Evolutionary conservation across 2,329 filamentous ascomycete genomes (phyloP).

Genomic region (Cyanodermella asteris): DNA sequence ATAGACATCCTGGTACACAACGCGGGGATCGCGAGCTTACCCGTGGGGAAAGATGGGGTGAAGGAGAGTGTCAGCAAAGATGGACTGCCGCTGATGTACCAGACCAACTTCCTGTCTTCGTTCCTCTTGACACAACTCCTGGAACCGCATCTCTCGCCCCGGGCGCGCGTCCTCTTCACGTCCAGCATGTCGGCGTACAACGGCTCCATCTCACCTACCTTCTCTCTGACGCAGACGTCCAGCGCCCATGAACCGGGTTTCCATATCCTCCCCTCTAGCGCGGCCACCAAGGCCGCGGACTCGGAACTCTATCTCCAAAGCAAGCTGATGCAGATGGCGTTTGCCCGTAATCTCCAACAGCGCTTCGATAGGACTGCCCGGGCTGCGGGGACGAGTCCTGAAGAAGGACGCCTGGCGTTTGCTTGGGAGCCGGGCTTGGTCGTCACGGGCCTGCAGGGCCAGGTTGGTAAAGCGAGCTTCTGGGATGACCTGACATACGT

Average conservation of each 20-base stretch:
- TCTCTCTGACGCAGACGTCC: conserved; percentile 2
- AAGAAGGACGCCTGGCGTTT: too few species aligned
- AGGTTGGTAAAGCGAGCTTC: too few species aligned
- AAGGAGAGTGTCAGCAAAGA: conserved; percentile 8
- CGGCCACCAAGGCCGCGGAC: too few species aligned
- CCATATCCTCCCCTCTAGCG: too few species aligned
- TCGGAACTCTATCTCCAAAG: neutral
- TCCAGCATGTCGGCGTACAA: conserved; percentile 6
- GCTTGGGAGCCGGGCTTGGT: too few species aligned
- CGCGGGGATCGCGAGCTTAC: neutral
- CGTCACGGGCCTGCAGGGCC: too few species aligned
- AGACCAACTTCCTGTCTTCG: conserved; percentile 9
- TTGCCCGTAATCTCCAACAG: conserved; percentile 1
- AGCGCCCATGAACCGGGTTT: neutral
- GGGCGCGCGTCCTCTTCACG: conserved; percentile 8
- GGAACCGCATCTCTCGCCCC: conserved; percentile 5
- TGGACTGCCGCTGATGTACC: conserved; percentile 8
- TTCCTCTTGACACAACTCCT: conserved; percentile 9
- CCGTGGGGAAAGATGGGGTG: conserved; percentile 2
- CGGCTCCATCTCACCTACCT: conserved; percentile 4
- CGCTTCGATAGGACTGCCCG: conserved; percentile 1
- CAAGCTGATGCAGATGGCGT: conserved; percentile 3
- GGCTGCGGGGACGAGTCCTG: neutral
- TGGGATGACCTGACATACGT: too few species aligned
- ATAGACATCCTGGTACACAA: conserved; percentile 4